These are phyloP conservation scores for Salix suchowensis DNA, from an alignment of 345 rosid species.

Conservation along the genomic window DNA sequence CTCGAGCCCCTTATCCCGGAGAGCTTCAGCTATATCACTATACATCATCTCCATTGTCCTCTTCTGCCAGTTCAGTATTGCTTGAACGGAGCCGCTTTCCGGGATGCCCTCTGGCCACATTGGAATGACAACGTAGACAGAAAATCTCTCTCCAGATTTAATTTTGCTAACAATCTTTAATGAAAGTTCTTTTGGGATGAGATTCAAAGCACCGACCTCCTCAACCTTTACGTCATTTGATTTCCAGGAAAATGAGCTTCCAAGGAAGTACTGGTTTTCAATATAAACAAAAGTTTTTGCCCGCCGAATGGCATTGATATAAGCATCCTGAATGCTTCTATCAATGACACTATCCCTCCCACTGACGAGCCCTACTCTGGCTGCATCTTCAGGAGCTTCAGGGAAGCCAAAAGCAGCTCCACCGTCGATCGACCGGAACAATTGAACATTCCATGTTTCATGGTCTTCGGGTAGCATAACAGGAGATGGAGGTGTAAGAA, in stretches of 20 bases:
- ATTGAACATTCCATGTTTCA: slow-evolving; percentile 45
- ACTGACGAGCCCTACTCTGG: slow-evolving; percentile 30
- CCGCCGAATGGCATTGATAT: slow-evolving; percentile 43
- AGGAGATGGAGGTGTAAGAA: slow-evolving; percentile 25
- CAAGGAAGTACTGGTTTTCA: slow-evolving; percentile 47
- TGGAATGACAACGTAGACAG: slow-evolving; percentile 41
- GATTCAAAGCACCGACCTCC: slow-evolving; percentile 35
- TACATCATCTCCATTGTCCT: slow-evolving; percentile 60
- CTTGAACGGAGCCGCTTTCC: slow-evolving; percentile 45
- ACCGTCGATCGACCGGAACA: slow-evolving; percentile 44
- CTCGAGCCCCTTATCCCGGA: slow-evolving; percentile 30
- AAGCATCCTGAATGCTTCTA: slow-evolving; percentile 50
- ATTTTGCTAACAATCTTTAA: slow-evolving; percentile 46
- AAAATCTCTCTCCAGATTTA: slow-evolving; percentile 43
- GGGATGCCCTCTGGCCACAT: slow-evolving; percentile 66
- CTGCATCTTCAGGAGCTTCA: slow-evolving; percentile 29
- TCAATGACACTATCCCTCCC: slow-evolving; percentile 36
- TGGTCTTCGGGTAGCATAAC: slow-evolving; percentile 19
- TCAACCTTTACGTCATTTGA: slow-evolving; percentile 13
- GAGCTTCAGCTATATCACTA: slow-evolving; percentile 34
- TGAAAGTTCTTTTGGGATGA: slow-evolving; percentile 48
- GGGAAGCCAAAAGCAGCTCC: slow-evolving; percentile 46
- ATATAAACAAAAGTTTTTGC: slow-evolving; percentile 46
- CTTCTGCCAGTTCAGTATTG: slow-evolving; percentile 48
- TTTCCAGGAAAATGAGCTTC: slow-evolving; percentile 45